Base-by-base conservation (phyloP, 2,329 filamentous ascomycete species). In the Claviceps maximensis region DNA sequence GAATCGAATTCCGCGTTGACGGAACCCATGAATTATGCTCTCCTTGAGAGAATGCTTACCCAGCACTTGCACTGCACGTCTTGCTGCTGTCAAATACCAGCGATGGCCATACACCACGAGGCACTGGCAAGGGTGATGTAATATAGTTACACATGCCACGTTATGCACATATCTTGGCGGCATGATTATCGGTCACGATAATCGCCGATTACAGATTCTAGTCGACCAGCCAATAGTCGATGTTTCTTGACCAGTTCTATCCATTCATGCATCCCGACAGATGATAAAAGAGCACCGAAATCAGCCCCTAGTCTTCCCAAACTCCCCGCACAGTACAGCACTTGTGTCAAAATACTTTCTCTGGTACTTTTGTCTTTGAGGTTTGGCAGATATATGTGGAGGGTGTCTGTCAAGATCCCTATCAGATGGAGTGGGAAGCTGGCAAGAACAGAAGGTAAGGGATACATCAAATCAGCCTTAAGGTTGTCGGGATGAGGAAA, bases 261-360 rank as follows among this genome's bases (percentile, higher is more conserved):
- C 90, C 90, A 96, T 68, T 95, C 83, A 56, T 78, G 72, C 49
- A 79, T 74, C 1, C 74, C 75, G 36, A 65, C 59, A 12, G 59
- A 61, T 9, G 89, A 88, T 54, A 97, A 76, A 58, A 96, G 80
- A 72, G 95, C 79, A 53, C 90, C 86, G 68, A 98, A 98, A 66
- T 98, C 93, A 1, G 88, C 90, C 2, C 93, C 93, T 0, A 97
- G 72, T 47, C 93, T 79, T 0, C 91, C 91, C 49, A 98, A 72
- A 69, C 90, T 96, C 47, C 89, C 87, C 0, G 91, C 90, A 61
- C 89, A 95, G 68, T 96, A 97, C 9, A 97, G 72, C 0, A 96
- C 87, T 65, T 97, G 91, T 0, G 90, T 97, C 40, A 96, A 71
- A 52, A 97, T 76, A 63, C 89, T 95, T 64, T 97, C 91, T 33